phyloP scores from a whole-genome alignment of 805 yeast genomes.

The Starmerella floris region DNA sequence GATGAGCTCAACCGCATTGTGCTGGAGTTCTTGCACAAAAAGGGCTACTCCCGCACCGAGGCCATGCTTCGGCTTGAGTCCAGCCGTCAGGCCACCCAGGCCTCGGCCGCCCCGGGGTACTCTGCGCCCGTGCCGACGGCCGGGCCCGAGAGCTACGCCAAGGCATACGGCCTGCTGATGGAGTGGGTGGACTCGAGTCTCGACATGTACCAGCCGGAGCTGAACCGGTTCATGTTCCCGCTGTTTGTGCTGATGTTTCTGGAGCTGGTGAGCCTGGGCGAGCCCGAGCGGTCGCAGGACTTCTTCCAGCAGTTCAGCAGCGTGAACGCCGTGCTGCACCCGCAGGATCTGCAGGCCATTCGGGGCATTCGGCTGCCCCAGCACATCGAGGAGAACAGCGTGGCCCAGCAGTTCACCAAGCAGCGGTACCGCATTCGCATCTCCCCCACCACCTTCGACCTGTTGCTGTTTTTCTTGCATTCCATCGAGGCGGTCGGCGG shows the following conservation, averaged over 20 bases:
- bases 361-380: conserved; percentile 65
- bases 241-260: conserved; percentile 81
- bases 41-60: conserved; percentile 89
- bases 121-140: conserved; percentile 20
- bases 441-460: conserved; percentile 71
- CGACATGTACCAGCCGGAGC: conserved; percentile 80
- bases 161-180: conserved; percentile 67
- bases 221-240: conserved; percentile 74
- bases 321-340: conserved; percentile 66
- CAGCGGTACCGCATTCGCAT: conserved; percentile 64
- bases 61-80: conserved; percentile 80
- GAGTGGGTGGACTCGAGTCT: conserved; percentile 85
- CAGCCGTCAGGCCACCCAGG: conserved; percentile 26
- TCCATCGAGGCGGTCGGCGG: conserved; percentile 92
- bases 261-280: conserved; percentile 57
- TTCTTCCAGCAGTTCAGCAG: conserved; percentile 63
- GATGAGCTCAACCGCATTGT: conserved; percentile 87
- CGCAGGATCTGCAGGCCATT: conserved; percentile 57
- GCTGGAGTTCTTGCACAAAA: conserved; percentile 78
- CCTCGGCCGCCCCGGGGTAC: conserved; percentile 26
- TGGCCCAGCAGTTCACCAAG: conserved; percentile 60
- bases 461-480: conserved; percentile 72
- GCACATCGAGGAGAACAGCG: conserved; percentile 69
- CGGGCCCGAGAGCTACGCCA: conserved; percentile 57
- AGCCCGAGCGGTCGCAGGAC: conserved; percentile 42